Percentiles rank a stretch among this genome's conserved stretches.
Evolutionary conservation across 352 stramenopile genomes (phyloP).

Genomic region (Globisporangium perplexum): DNA sequence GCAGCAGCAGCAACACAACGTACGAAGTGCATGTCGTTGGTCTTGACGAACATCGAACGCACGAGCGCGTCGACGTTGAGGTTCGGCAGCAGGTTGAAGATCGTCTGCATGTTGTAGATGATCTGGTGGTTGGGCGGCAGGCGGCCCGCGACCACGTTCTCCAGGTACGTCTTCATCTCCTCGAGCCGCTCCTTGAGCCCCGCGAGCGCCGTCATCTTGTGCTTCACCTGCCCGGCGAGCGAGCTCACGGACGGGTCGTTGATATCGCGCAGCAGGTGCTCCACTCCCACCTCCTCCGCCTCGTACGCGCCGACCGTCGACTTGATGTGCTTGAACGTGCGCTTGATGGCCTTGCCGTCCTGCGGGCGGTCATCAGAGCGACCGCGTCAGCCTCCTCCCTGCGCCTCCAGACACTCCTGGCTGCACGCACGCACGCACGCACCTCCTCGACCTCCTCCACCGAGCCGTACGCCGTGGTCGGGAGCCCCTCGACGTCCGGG

Average conservation of each 20-base stretch:
- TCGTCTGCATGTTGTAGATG: constrained; percentile 99
- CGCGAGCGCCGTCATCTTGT: constrained; percentile 96
- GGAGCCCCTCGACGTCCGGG: constrained; percentile 92
- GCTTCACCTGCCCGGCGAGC: constrained; percentile 97
- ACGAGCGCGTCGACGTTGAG: constrained; percentile 97
- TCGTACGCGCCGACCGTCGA: constrained; percentile 95
- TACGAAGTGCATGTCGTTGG: constrained; percentile 99
- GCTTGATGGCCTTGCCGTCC: constrained; percentile 94
- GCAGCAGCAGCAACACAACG: constrained; percentile 18
- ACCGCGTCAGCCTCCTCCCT: too few species aligned
- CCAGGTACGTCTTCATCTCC: constrained; percentile 98
- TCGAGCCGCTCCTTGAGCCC: constrained; percentile 93
- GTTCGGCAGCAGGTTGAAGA: constrained; percentile 99
- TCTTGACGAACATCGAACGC: constrained; percentile 97
- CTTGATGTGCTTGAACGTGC: constrained; percentile 98
- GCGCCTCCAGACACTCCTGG: too few species aligned
- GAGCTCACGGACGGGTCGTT: constrained; percentile 99
- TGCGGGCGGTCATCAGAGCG: too few species aligned
- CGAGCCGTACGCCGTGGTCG: constrained; percentile 96
- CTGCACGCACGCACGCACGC: constrained; percentile 10
- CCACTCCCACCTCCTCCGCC: constrained; percentile 95
- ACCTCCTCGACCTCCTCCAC: constrained; percentile 95
- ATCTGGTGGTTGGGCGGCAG: constrained; percentile 89
- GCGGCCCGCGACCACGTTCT: constrained; percentile 85
- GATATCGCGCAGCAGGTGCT: constrained; percentile 99